Evolutionary conservation across 352 stramenopile genomes (phyloP).

Genomic region (Phytopythium aichiense): DNA sequence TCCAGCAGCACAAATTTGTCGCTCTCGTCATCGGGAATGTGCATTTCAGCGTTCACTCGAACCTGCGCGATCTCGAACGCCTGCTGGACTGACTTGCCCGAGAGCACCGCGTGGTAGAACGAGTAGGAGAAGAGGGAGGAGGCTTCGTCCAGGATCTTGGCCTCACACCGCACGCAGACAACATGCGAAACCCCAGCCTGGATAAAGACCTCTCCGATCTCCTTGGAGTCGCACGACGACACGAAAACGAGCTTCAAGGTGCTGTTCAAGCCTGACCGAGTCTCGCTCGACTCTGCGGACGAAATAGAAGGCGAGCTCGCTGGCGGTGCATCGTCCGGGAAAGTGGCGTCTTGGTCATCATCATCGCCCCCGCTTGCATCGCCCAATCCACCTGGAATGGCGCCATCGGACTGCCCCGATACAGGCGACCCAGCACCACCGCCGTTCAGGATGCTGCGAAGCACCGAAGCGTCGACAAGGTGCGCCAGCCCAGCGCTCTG

Average conservation of each 20-base stretch:
- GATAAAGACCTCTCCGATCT: constrained; percentile 80
- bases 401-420: background rate
- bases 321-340: background rate
- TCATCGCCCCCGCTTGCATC: background rate
- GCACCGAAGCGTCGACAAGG: constrained; percentile 55
- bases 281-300: background rate
- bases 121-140: constrained; percentile 75
- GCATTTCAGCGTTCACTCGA: constrained; percentile 68
- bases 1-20: constrained; percentile 79
- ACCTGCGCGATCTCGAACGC: constrained; percentile 72
- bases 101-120: constrained; percentile 73
- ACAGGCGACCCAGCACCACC: background rate
- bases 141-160: constrained; percentile 62
- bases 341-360: constrained; percentile 9
- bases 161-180: constrained; percentile 70
- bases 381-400: background rate
- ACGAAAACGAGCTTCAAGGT: constrained; percentile 81
- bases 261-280: constrained; percentile 12
- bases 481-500: constrained; percentile 60
- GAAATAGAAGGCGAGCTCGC: constrained; percentile 2
- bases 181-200: constrained; percentile 72
- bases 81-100: constrained; percentile 69
- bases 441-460: constrained; percentile 51
- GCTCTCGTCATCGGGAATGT: constrained; percentile 50
- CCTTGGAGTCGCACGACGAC: constrained; percentile 71